phyloP scores from a whole-genome alignment of 2,329 filamentous ascomycete genomes.

The Rhexocercosporidium sp. region DNA sequence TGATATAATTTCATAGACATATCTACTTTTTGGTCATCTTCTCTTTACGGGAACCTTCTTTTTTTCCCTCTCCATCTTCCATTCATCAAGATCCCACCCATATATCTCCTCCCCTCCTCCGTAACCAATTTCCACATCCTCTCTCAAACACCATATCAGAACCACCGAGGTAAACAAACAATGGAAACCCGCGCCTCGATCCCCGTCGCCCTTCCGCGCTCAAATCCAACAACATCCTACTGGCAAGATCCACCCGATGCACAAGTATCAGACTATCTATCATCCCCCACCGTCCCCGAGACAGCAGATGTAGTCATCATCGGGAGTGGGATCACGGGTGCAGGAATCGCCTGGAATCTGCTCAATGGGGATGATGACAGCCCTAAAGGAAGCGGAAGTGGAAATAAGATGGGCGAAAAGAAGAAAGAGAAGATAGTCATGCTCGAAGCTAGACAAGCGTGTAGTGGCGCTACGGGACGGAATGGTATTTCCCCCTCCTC shows the following conservation, averaged over 20 bases:
- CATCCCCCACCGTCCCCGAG: conserved; percentile 27
- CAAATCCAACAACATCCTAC: conserved; percentile 42
- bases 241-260: conserved; percentile 44
- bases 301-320: conserved; percentile 31
- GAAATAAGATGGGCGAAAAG: background rate
- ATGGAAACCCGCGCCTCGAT: conserved; percentile 33
- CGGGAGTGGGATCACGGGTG: conserved; percentile 36
- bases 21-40: too few species aligned
- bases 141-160: background rate
- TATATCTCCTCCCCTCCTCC: too few species aligned
- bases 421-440: conserved; percentile 37
- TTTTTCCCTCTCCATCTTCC: too few species aligned
- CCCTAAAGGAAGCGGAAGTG: background rate
- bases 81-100: too few species aligned
- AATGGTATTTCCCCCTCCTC: conserved; percentile 38
- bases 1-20: too few species aligned
- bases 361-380: conserved; percentile 21
- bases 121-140: too few species aligned
- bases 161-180: background rate
- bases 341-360: conserved; percentile 34
- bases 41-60: too few species aligned
- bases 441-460: conserved; percentile 44
- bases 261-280: conserved; percentile 39
- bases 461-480: conserved; percentile 45
- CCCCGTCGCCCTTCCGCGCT: conserved; percentile 39